These are phyloP conservation scores for Aspergillus leporis DNA, from an alignment of 495 filamentous ascomycete species.

Conservation along the genomic window DNA sequence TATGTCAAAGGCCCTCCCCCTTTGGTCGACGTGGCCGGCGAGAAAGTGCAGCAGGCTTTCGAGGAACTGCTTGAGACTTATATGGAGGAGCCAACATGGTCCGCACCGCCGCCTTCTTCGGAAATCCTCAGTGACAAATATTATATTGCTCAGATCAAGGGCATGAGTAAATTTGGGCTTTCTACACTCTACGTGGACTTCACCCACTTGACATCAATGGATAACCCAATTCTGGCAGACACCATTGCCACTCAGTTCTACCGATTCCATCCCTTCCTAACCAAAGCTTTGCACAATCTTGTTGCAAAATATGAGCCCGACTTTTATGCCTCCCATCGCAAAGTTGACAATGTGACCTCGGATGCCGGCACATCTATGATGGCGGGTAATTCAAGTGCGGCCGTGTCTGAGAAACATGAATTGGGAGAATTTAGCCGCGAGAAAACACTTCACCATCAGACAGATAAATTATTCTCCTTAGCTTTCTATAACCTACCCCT, in stretches of 20 bases:
- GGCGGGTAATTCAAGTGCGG: conserved; percentile 56
- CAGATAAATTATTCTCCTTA: conserved; percentile 91
- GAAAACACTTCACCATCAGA: conserved; percentile 90
- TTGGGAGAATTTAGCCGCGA: conserved; percentile 34
- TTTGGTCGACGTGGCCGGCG: conserved; percentile 84
- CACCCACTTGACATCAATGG: conserved; percentile 72
- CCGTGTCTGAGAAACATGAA: conserved; percentile 58
- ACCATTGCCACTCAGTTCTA: conserved; percentile 91
- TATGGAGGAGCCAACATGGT: conserved; percentile 72
- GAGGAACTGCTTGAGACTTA: conserved; percentile 87
- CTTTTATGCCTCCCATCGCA: conserved; percentile 88
- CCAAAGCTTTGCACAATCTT: conserved; percentile 84
- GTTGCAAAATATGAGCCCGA: conserved; percentile 92
- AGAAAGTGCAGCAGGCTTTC: conserved; percentile 82
- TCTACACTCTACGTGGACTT: conserved; percentile 98
- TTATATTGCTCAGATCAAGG: conserved; percentile 94
- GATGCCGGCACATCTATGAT: conserved; percentile 67
- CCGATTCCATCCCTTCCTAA: conserved; percentile 90
- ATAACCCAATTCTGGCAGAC: conserved; percentile 72
- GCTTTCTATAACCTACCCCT: conserved; percentile 97
- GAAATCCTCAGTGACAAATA: conserved; percentile 82
- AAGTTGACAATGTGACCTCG: conserved; percentile 62
- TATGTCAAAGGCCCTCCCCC: conserved; percentile 68
- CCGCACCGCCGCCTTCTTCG: conserved; percentile 72
- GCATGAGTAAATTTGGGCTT: conserved; percentile 78